Base-by-base conservation (phyloP, 164 flowering plant species). In the Akebia trifoliata region DNA sequence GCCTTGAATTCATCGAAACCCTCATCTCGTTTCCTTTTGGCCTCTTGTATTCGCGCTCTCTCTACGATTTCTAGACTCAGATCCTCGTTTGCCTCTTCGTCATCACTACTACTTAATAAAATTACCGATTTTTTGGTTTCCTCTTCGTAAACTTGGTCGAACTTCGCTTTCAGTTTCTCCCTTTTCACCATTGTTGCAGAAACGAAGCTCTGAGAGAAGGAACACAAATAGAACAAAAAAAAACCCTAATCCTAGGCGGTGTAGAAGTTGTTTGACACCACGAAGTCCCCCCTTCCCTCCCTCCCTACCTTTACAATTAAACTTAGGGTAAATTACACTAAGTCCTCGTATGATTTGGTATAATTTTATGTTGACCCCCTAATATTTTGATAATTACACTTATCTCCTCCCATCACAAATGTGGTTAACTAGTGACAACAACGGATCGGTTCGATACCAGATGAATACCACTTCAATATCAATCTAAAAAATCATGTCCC, bases 61-160 rank as follows among this genome's bases (percentile, higher is more conserved):
- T 78, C 76, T 6, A 84, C 81, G 42, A 82, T 76, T 60, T 76
- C 68, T 40, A 81, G 71, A 64, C 75, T 86, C 46, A 81, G 71
- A 62, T 84, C 96, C 46, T 77, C 78, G 53, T 84, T 81, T 0
- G 81, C 88, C 50, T 78, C 87, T 5, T 75, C 81, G 22, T 82
- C 87, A 44, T 76, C 83, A 55, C 77, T 74, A 40, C 69, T 68
- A 64, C 69, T 66, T 24, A 62, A 45, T 18, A 34, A 50, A 15
- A 60, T 55, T 14, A 54, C 47, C 0, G 55, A 50, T 20, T 60
- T 63, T 2, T 37, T 21, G 25, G 47, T 54, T 49, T 30, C 56
- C 1, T 56, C 63, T 25, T 60, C 72, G 20, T 62, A 63, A 2
- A 67, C 77, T 14, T 51, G 57, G 2, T 45, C 50, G 31, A 61